Evolutionary conservation across 306 rosid genomes (phyloP).

Genomic region (Quercus parvula): DNA sequence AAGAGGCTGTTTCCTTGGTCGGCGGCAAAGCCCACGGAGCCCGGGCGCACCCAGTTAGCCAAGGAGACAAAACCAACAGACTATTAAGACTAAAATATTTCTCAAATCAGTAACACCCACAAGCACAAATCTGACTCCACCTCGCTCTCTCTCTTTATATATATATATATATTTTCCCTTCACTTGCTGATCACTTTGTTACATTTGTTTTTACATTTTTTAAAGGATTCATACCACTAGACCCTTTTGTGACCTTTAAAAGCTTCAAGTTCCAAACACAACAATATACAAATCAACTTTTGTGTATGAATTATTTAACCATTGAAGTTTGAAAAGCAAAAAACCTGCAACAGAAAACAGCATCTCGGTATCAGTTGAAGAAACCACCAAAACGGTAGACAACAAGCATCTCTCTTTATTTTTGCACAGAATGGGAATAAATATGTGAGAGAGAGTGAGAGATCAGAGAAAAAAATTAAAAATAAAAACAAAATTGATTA

Average conservation of each 20-base stretch:
- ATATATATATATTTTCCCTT: slow-evolving; percentile 2
- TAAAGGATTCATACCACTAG: slow-evolving; percentile 48
- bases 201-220: slow-evolving; percentile 37
- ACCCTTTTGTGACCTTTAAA: slow-evolving; percentile 38
- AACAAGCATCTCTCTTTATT: slow-evolving; percentile 73
- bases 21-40: slow-evolving; percentile 68
- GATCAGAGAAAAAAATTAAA: slow-evolving; percentile 13
- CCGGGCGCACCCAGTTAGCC: slow-evolving; percentile 75
- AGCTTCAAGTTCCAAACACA: slow-evolving; percentile 72
- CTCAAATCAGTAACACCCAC: slow-evolving; percentile 58
- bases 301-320: slow-evolving; percentile 22
- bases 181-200: slow-evolving; percentile 54
- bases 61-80: slow-evolving; percentile 86
- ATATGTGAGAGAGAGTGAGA: slow-evolving; percentile 44
- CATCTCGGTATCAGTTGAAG: slow-evolving; percentile 90
- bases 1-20: no score
- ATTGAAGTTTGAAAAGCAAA: slow-evolving; percentile 49
- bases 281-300: slow-evolving; percentile 29
- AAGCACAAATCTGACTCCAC: slow-evolving; percentile 89
- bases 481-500: slow-evolving; percentile 3
- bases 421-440: slow-evolving; percentile 51
- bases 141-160: slow-evolving; percentile 51
- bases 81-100: slow-evolving; percentile 60
- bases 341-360: slow-evolving; percentile 92
- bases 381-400: slow-evolving; percentile 94